These are phyloP conservation scores for Penicillium turbatum DNA, from an alignment of 495 filamentous ascomycete species.

Conservation along the genomic window DNA sequence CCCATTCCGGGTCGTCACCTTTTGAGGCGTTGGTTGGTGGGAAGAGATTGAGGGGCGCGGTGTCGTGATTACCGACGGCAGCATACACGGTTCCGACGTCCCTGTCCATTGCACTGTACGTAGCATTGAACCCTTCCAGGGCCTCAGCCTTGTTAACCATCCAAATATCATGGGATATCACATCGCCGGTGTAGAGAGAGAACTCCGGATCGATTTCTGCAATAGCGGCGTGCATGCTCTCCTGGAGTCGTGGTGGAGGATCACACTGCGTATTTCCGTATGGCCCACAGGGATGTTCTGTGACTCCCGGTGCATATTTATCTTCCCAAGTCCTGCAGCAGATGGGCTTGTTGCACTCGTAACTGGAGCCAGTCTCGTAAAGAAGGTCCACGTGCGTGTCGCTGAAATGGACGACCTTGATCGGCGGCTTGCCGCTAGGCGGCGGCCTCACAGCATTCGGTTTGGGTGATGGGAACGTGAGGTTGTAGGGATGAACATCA, in stretches of 20 bases:
- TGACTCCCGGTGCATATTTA: constrained; percentile 40
- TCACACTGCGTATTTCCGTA: constrained; percentile 52
- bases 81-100: constrained; percentile 43
- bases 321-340: constrained; percentile 50
- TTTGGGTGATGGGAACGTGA: constrained; percentile 45
- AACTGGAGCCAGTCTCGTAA: constrained; percentile 48
- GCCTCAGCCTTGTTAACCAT: constrained; percentile 33
- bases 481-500: constrained; percentile 33
- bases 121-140: constrained; percentile 37
- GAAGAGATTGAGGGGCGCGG: constrained; percentile 49
- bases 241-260: constrained; percentile 45
- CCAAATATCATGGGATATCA: constrained; percentile 31
- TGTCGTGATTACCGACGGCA: constrained; percentile 54
- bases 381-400: constrained; percentile 53
- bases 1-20: constrained; percentile 42
- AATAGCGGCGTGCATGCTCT: constrained; percentile 51
- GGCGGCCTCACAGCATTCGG: constrained; percentile 35
- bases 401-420: constrained; percentile 52
- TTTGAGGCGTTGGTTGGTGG: constrained; percentile 32
- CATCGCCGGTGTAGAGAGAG: constrained; percentile 33
- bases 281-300: constrained; percentile 40
- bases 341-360: constrained; percentile 52
- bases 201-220: constrained; percentile 22
- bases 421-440: constrained; percentile 41
- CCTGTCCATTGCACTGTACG: constrained; percentile 33